Conservation (phyloP, 1,284 basidiomycete genomes). For the Melampsora larici-populina region DNA sequence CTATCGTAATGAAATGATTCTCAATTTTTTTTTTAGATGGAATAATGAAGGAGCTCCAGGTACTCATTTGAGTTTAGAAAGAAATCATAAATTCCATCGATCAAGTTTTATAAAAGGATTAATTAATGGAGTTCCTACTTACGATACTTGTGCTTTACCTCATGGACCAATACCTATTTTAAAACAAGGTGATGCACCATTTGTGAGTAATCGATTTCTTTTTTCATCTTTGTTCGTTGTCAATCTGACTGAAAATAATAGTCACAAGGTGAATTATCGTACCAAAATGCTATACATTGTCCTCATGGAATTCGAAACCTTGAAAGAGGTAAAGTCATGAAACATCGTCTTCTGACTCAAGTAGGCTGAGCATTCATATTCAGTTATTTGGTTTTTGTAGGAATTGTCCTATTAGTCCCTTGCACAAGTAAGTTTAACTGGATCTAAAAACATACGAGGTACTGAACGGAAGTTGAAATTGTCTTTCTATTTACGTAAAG, state of each 20-base stretch:
- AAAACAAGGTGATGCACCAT: not conserved
- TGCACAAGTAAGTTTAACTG: constrained; percentile 7
- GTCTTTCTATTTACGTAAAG: not conserved
- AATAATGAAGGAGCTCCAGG: too few relatives aligned
- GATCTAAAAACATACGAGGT: not conserved
- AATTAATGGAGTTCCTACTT: constrained; percentile 9
- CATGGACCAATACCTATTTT: constrained; percentile 5
- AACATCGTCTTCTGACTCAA: not conserved
- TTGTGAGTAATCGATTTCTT: not conserved
- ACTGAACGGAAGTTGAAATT: too few relatives aligned
- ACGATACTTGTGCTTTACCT: not conserved
- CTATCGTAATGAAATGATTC: too few relatives aligned
- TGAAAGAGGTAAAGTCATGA: constrained; percentile 10
- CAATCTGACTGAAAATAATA: not conserved
- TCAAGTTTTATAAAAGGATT: not conserved
- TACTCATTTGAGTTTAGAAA: too few relatives aligned
- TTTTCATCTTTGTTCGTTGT: not conserved
- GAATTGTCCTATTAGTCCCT: constrained; percentile 11
- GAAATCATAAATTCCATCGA: too few relatives aligned
- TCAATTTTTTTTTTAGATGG: too few relatives aligned
- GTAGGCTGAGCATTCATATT: not conserved
- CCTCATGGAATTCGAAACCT: not conserved
- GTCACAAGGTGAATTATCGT: constrained; percentile 14
- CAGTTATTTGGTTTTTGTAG: not conserved
- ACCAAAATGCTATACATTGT: constrained; percentile 11